Base-by-base conservation (phyloP, 2,329 filamentous ascomycete species). In the Geosmithia flava region DNA sequence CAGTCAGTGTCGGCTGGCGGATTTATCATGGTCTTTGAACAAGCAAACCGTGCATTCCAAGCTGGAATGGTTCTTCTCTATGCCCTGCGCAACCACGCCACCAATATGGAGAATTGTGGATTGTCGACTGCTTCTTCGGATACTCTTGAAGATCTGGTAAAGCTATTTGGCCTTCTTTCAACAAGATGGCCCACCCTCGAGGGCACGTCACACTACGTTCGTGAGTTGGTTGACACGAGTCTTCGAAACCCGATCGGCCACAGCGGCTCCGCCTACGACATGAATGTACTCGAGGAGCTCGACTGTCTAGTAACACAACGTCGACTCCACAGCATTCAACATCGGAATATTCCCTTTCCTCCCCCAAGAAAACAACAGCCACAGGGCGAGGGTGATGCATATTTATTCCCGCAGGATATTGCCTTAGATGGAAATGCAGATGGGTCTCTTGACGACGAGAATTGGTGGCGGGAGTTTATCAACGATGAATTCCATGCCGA, bases 251-350 rank as follows among this genome's bases (percentile, higher is more conserved):
- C 52, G 1, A 11, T 50, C 10, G 50, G 52, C 27, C 40, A 48
- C n/a, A 45, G 15, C 23, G 43, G 50, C 29, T 44, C 42, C 19
- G 48, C 47, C 11, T 53, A 51, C 40, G 50, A 51, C n/a, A 44
- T 51, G 42, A 51, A 49, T 40, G 48, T 52, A 5, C 50, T 53
- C 13, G 46, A 51, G 20, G 52, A 53, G 30, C 47, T 53, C 16
- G 52, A 53, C 41, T 52, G 47, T 27, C 45, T 53, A 19, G 48
- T 53, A 2, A 52, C 52, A 10, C 52, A 53, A 16, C 46, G 52
- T 2, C 52, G 52, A 27, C 48, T 53, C 16, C 48, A 52, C 47
- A 52, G 48, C 44, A 44, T 53, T 7, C 51, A 52, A 30, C 52
- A 53, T 29, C 30, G 50, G 15, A 51, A 53, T 20, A 47, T 53